Conservation (phyloP, 83 land plant species). For the Larix sibirica region DNA sequence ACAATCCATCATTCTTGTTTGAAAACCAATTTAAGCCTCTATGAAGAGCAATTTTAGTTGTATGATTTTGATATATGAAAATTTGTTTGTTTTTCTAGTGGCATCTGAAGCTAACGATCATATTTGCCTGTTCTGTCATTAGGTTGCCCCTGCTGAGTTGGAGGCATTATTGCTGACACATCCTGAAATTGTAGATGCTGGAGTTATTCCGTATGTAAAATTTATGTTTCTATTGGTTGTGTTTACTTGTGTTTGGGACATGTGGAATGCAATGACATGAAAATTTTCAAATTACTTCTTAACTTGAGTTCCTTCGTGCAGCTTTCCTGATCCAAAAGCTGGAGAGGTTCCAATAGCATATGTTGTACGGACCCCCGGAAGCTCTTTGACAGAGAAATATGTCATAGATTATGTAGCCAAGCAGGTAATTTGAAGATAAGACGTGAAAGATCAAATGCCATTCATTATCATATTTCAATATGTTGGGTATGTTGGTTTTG, state of each 20-base stretch:
- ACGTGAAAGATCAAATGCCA: background rate
- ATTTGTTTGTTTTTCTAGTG: too few relatives aligned
- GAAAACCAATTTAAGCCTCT: too few relatives aligned
- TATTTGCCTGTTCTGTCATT: background rate
- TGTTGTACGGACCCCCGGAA: constrained; percentile 52
- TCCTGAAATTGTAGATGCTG: constrained; percentile 73
- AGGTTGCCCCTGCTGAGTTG: constrained; percentile 89
- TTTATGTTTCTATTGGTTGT: background rate
- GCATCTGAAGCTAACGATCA: too few relatives aligned
- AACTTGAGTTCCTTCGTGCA: background rate
- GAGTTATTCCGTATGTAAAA: constrained; percentile 75
- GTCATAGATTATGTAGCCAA: constrained; percentile 51
- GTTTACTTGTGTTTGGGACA: background rate
- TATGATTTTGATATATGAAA: too few relatives aligned
- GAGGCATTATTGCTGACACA: constrained; percentile 78
- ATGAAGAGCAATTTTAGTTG: too few relatives aligned
- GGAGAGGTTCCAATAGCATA: constrained; percentile 79
- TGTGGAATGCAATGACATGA: background rate
- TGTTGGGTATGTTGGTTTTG: too few relatives aligned
- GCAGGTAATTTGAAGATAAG: constrained; percentile 30
- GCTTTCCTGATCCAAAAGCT: constrained; percentile 71
- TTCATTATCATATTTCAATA: too few relatives aligned
- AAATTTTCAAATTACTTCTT: background rate
- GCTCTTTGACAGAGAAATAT: constrained; percentile 46
- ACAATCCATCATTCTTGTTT: too few relatives aligned